Evolutionary conservation across 2,329 filamentous ascomycete species (phyloP).

Genomic region (Colletotrichum cereale): DNA sequence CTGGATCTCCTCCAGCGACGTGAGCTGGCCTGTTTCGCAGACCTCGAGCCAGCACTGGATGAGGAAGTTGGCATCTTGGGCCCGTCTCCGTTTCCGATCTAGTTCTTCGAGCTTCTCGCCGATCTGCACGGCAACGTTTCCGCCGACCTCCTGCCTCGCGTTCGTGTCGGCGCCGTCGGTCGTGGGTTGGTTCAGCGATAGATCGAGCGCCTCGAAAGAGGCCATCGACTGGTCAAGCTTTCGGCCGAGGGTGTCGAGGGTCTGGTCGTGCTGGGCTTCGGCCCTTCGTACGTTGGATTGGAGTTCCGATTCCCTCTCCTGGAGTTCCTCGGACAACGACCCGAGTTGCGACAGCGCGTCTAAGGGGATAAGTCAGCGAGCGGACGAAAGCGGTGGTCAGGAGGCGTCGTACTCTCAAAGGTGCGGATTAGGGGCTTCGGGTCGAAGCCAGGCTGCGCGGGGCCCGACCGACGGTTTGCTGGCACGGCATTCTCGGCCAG

Average conservation of each 20-base stretch:
- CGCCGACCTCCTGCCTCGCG: constrained; percentile 70
- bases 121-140: constrained; percentile 93
- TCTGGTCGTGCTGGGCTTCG: constrained; percentile 92
- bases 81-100: constrained; percentile 89
- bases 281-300: constrained; percentile 90
- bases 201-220: constrained; percentile 91
- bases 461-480: constrained; percentile 82
- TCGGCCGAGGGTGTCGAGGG: constrained; percentile 85
- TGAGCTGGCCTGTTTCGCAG: constrained; percentile 87
- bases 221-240: constrained; percentile 94
- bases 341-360: constrained; percentile 77
- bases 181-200: constrained; percentile 76
- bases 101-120: constrained; percentile 94
- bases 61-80: constrained; percentile 92
- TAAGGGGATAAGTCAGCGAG: constrained; percentile 50
- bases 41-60: constrained; percentile 98
- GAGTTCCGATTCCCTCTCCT: constrained; percentile 90
- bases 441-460: constrained; percentile 79
- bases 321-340: constrained; percentile 83
- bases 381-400: neutral
- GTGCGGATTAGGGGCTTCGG: constrained; percentile 96
- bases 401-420: constrained; percentile 76
- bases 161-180: constrained; percentile 52
- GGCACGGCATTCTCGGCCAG: constrained; percentile 88
- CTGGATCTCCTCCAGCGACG: constrained; percentile 88